Percentiles rank a stretch among this genome's conserved stretches.
These are phyloP conservation scores for Chlorella sp. DNA, from an alignment of 139 green algal genomes.

Conservation along the genomic window DNA sequence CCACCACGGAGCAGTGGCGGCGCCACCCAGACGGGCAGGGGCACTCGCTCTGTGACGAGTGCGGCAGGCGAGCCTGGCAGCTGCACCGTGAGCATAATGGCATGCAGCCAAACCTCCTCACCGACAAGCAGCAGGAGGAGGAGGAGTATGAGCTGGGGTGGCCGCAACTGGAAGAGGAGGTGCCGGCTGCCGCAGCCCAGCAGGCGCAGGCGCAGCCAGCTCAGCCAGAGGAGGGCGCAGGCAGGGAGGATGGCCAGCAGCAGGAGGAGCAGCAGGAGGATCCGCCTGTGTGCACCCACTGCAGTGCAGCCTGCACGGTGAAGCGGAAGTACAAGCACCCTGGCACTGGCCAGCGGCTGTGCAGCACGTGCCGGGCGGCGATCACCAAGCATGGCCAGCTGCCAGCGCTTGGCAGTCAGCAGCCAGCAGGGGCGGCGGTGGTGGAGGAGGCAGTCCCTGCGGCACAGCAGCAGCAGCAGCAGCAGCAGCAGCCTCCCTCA, in stretches of 20 bases:
- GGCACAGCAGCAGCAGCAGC: not conserved
- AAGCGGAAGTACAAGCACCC: not conserved
- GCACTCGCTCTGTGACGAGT: constrained; percentile 12
- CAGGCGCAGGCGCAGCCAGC: not conserved
- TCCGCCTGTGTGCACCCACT: not conserved
- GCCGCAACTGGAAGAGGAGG: too few relatives aligned
- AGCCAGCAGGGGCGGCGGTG: not conserved
- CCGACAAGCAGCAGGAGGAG: too few relatives aligned
- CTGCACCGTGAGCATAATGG: not conserved
- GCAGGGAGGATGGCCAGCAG: not conserved
- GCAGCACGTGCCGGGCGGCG: not conserved
- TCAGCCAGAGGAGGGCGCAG: not conserved
- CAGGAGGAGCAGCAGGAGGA: not conserved
- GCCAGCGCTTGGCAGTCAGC: not conserved
- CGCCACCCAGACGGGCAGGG: not conserved
- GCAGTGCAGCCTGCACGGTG: not conserved
- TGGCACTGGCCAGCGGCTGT: not conserved
- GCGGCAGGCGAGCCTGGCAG: constrained; percentile 8
- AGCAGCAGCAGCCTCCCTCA: too few relatives aligned
- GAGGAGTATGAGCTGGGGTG: too few relatives aligned
- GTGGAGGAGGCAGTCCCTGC: not conserved
- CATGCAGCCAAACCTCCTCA: not conserved
- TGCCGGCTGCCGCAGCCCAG: not conserved
- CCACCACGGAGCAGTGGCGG: not conserved
- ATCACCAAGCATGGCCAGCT: not conserved